These are phyloP conservation scores for Agastache rugosa DNA, from an alignment of 257 asterid genomes.

Conservation along the genomic window DNA sequence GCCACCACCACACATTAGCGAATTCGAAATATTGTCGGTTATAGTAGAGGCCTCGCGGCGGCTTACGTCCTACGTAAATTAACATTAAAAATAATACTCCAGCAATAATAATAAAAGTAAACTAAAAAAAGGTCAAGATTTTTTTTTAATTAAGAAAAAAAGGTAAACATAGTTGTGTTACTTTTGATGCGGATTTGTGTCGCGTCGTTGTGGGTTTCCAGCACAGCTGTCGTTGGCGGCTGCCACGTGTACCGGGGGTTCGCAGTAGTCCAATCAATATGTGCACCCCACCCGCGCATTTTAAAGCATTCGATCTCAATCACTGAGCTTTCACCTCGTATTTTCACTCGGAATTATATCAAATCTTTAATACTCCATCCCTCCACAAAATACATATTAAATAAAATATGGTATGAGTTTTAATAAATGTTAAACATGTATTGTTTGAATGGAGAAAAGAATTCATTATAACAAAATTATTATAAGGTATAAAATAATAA, in stretches of 20 bases:
- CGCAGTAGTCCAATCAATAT: conserved; percentile 42
- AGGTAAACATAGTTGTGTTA: background rate
- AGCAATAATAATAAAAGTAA: background rate
- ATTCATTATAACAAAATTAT: too few relatives aligned
- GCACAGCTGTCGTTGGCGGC: conserved; percentile 33
- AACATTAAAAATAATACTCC: background rate
- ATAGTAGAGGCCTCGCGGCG: conserved; percentile 44
- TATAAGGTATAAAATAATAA: too few relatives aligned
- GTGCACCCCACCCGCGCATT: conserved; percentile 25
- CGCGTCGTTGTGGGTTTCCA: conserved; percentile 7
- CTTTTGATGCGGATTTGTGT: background rate
- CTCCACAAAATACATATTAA: too few relatives aligned
- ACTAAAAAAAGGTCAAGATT: background rate
- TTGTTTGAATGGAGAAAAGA: too few relatives aligned
- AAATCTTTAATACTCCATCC: too few relatives aligned
- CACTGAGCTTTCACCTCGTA: too few relatives aligned
- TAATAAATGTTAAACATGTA: too few relatives aligned
- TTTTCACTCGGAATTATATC: too few relatives aligned
- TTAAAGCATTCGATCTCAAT: background rate
- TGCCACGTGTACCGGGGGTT: conserved; percentile 31
- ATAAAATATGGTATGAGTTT: too few relatives aligned
- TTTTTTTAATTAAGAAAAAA: too few relatives aligned
- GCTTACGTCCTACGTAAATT: conserved; percentile 38
- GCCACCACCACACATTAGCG: conserved; percentile 16
- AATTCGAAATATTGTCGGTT: conserved; percentile 42